Base-by-base conservation (phyloP, 257 asterid species). In the Capsicum rhomboideum region DNA sequence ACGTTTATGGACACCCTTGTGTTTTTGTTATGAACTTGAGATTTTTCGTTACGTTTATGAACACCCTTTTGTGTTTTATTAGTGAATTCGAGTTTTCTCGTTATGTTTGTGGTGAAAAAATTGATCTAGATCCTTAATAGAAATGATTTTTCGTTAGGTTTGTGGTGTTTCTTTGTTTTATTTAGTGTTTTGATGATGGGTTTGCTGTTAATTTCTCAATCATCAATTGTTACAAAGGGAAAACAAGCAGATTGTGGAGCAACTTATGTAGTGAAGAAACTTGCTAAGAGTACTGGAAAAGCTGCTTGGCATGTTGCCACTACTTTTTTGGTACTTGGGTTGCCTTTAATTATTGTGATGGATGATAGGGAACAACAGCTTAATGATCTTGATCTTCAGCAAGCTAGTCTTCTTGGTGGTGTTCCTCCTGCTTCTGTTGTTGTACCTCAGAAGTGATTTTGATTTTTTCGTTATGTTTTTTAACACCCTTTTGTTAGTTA, bases 221-320 rank as follows among this genome's bases (percentile, higher is more conserved):
- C 83, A 21, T 28, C 95, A 6, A 37, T 89, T 49, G 88, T 88
- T 2, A 50, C 61, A 37, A 89, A 86, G 84, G 94, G 96, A 3
- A 90, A 87, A 83, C 63, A 75, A 67, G 86, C 88, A 78, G 96
- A 92, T 68, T 64, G 83, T 53, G 93, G 88, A 82, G 86, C 91
- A 3, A 89, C 90, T 31, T 90, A 88, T 85, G 95, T 93, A 40
- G 91, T 91, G 18, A 93, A 87, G 84, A 90, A 88, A 71, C 89
- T 94, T 14, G 72, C 91, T 53, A 91, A 83, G 89, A 91, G 94
- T 34, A 67, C 75, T 8, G 75, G 75, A 16, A 67, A 67, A 67
- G 75, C 75, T 67, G 75, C 75, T 6, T 67, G 75, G 75, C 49
- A 31, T 8, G 75, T 67, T 17, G 75, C 75, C 8, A 67, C 75